Conservation (phyloP, 352 stramenopile genomes). For the Phytophthora agathidicida region DNA sequence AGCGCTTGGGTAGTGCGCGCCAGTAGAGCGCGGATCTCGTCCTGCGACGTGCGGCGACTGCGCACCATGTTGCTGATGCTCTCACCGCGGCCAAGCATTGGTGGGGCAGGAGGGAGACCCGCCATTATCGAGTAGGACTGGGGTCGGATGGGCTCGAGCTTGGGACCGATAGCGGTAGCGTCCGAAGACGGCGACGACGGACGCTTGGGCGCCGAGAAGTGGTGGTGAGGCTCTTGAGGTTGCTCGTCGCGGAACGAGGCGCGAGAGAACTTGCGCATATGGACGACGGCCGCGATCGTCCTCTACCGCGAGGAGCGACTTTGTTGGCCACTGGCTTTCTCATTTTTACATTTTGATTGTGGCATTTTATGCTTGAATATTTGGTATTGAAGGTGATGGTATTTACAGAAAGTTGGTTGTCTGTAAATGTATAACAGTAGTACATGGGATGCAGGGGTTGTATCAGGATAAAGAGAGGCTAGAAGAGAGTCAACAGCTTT, state of each 20-base stretch:
- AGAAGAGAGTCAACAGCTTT: too few relatives aligned
- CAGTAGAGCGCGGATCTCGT: constrained; percentile 79
- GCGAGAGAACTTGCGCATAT: constrained; percentile 39
- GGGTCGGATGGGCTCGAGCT: constrained; percentile 39
- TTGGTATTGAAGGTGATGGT: not conserved
- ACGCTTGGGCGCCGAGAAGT: constrained; percentile 11
- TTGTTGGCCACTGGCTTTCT: constrained; percentile 29
- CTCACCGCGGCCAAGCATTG: not conserved
- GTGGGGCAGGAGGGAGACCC: constrained; percentile 12
- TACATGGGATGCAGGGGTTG: not conserved
- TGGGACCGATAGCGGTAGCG: constrained; percentile 17
- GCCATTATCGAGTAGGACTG: too few relatives aligned
- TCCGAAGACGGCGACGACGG: constrained; percentile 7
- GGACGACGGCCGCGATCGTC: constrained; percentile 17
- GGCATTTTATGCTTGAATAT: not conserved
- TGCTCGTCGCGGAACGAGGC: constrained; percentile 22
- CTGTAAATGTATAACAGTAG: not conserved
- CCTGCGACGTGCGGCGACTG: constrained; percentile 54
- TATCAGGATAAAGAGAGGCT: constrained; percentile 1
- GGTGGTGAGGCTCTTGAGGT: constrained; percentile 5
- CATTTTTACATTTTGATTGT: too few relatives aligned
- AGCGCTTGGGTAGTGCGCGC: constrained; percentile 70
- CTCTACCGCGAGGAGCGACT: not conserved
- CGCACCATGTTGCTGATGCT: constrained; percentile 35
- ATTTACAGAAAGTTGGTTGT: not conserved